phyloP scores from a whole-genome alignment of 129 eudicot genomes.

The Artemisia tridentata region DNA sequence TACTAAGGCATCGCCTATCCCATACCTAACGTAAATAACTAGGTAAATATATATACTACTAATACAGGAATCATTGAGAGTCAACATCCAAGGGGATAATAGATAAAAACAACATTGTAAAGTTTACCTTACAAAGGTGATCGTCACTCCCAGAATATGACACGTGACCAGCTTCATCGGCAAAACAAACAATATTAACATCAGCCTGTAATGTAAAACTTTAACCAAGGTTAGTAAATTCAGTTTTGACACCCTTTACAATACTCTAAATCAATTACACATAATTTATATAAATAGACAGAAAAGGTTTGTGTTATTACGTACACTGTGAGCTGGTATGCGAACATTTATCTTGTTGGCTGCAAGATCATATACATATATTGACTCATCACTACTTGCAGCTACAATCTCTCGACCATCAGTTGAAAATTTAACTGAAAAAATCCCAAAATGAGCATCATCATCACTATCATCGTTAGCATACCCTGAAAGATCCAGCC shows the following conservation, averaged over 20 bases:
- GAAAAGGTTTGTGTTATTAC: too few relatives aligned
- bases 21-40: slow-evolving; percentile 56
- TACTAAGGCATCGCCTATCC: slow-evolving; percentile 89
- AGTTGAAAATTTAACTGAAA: slow-evolving; percentile 82
- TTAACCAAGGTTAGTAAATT: slow-evolving; percentile 15
- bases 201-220: slow-evolving; percentile 59
- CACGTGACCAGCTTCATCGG: slow-evolving; percentile 80
- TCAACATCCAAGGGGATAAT: slow-evolving; percentile 4
- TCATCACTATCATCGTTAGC: slow-evolving; percentile 41
- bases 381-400: slow-evolving; percentile 66
- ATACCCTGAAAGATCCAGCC: slow-evolving; percentile 63
- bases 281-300: not conserved
- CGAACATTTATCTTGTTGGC: slow-evolving; percentile 56
- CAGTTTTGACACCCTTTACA: not conserved
- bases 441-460: slow-evolving; percentile 64
- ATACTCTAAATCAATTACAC: not conserved
- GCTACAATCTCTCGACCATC: slow-evolving; percentile 96
- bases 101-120: not conserved
- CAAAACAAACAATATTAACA: slow-evolving; percentile 88
- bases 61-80: not conserved
- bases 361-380: slow-evolving; percentile 82
- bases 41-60: not conserved
- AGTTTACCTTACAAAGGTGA: slow-evolving; percentile 66
- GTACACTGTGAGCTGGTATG: slow-evolving; percentile 78
- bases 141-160: slow-evolving; percentile 90